These are phyloP conservation scores for Rutstroemia sp. DNA, from an alignment of 2,329 filamentous ascomycete species.

Conservation along the genomic window DNA sequence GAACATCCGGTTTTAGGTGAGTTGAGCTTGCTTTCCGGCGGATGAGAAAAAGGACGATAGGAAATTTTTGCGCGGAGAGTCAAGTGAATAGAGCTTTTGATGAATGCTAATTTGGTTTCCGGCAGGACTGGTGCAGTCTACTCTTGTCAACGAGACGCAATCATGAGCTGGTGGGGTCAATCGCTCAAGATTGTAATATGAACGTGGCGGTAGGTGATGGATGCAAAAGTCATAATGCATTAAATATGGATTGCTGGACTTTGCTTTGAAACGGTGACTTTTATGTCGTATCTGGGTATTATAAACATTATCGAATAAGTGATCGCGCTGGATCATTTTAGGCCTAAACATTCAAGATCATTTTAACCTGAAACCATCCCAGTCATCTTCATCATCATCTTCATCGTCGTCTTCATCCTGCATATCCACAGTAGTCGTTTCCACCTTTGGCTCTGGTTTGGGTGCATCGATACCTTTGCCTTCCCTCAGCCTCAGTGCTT, in stretches of 20 bases:
- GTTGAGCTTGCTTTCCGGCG: neutral
- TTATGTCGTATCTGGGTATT: neutral
- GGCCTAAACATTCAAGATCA: neutral
- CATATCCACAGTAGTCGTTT: neutral
- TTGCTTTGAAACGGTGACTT: neutral
- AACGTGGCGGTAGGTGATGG: no score
- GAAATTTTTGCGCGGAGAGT: neutral
- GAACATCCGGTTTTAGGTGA: neutral
- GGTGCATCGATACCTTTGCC: constrained; percentile 10
- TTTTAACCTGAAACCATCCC: constrained; percentile 14
- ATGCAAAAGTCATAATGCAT: neutral
- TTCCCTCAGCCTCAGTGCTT: constrained; percentile 48
- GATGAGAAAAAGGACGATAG: neutral
- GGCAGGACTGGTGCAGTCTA: neutral
- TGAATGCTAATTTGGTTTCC: neutral
- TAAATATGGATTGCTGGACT: no score
- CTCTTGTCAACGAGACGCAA: neutral
- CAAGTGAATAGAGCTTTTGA: neutral
- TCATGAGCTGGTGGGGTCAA: neutral
- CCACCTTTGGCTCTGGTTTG: neutral
- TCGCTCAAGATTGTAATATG: no score
- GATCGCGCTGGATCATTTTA: neutral
- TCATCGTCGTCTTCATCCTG: constrained; percentile 12
- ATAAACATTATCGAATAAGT: neutral
- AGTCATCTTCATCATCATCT: constrained; percentile 14